phyloP scores from a whole-genome alignment of 75 land plant genomes.

The Pinus albicaulis region DNA sequence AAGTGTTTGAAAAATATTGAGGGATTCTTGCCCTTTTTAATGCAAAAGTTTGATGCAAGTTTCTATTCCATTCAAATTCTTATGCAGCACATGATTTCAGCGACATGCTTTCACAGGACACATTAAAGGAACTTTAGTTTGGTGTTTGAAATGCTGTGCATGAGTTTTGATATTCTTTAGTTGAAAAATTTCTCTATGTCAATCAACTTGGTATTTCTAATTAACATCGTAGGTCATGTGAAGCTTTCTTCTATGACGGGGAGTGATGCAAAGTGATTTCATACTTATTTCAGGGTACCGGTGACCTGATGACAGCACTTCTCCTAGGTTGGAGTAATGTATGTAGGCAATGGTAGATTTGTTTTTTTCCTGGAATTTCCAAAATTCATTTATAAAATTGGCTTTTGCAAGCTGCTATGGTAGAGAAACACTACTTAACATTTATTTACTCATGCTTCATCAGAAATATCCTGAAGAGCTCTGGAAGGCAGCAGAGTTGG shows the following conservation, averaged over 20 bases:
- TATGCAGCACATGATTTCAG: background rate
- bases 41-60: background rate
- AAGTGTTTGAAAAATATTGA: background rate
- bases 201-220: background rate
- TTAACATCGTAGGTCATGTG: background rate
- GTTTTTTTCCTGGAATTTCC: background rate
- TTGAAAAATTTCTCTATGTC: background rate
- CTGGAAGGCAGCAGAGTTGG: slow-evolving; percentile 84
- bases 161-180: background rate
- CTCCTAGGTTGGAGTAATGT: slow-evolving; percentile 98
- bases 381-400: too few species aligned
- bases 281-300: slow-evolving; percentile 69
- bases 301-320: slow-evolving; percentile 91
- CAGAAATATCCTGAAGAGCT: slow-evolving; percentile 86
- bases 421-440: too few species aligned
- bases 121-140: background rate
- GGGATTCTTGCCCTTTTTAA: background rate
- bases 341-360: slow-evolving; percentile 15
- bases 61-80: background rate
- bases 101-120: background rate
- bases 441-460: background rate
- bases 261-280: background rate
- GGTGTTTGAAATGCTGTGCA: background rate
- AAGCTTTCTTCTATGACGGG: background rate
- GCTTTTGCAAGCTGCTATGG: too few species aligned